These are phyloP conservation scores for Lasiodiplodia sp. DNA, from an alignment of 2,329 filamentous ascomycete species.

Conservation along the genomic window DNA sequence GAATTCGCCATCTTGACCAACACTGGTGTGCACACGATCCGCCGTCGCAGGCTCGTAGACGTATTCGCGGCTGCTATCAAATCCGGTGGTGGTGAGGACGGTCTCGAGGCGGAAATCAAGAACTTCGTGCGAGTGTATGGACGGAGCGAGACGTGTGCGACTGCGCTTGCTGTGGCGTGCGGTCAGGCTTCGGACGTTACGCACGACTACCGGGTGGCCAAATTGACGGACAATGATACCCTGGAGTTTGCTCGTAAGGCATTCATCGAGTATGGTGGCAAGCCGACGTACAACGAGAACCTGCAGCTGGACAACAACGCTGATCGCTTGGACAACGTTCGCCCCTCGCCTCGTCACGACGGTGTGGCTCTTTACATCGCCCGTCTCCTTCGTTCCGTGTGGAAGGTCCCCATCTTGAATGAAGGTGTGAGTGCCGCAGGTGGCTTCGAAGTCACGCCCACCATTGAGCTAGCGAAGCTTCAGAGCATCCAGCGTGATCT, in stretches of 20 bases:
- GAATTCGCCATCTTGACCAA: conserved; percentile 94
- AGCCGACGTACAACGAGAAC: conserved; percentile 83
- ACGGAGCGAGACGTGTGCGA: conserved; percentile 85
- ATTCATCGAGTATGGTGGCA: conserved; percentile 92
- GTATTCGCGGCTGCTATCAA: conserved; percentile 86
- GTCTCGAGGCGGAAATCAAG: conserved; percentile 80
- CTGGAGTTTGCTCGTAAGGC: conserved; percentile 83
- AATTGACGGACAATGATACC: conserved; percentile 81
- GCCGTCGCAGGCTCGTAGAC: conserved; percentile 84
- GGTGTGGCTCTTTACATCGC: conserved; percentile 88
- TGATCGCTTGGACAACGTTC: conserved; percentile 80
- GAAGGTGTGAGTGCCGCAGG: conserved; percentile 63
- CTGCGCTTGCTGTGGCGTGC: conserved; percentile 92
- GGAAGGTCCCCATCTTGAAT: conserved; percentile 78
- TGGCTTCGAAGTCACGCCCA: conserved; percentile 69
- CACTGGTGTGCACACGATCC: conserved; percentile 85
- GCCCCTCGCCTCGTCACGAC: conserved; percentile 86
- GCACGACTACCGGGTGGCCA: conserved; percentile 71
- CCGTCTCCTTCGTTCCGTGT: conserved; percentile 85
- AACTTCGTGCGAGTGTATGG: conserved; percentile 88
- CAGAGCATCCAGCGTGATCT: conserved; percentile 80
- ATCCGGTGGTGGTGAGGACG: conserved; percentile 74
- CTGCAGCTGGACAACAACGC: conserved; percentile 65
- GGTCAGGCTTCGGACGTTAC: conserved; percentile 88
- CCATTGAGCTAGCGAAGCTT: conserved; percentile 72